phyloP scores from a whole-genome alignment of 2,329 filamentous ascomycete genomes.

The Aspergillus awamori region DNA sequence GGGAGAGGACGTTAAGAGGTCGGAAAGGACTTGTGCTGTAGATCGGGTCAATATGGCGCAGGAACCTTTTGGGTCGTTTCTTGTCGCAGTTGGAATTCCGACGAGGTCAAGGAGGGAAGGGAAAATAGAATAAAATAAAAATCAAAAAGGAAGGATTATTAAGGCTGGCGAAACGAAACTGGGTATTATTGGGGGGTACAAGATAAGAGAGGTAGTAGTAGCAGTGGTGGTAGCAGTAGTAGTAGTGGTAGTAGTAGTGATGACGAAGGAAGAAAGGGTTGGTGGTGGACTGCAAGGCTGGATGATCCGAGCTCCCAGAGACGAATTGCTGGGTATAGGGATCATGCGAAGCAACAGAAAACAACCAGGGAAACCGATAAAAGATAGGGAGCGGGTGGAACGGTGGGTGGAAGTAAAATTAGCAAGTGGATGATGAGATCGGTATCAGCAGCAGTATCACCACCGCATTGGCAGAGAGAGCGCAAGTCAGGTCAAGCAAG shows the following conservation, averaged over 20 bases:
- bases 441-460: conserved; percentile 18
- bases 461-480: conserved; percentile 1
- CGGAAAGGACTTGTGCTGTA: conserved; percentile 9
- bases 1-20: conserved; percentile 25
- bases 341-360: conserved; percentile 18
- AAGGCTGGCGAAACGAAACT: background rate
- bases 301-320: conserved; percentile 21
- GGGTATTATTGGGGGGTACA: background rate
- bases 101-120: background rate
- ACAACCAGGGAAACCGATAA: conserved; percentile 13
- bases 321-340: conserved; percentile 19
- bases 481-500: conserved; percentile 12
- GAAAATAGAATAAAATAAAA: background rate
- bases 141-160: background rate
- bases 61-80: background rate
- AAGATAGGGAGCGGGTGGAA: conserved; percentile 19
- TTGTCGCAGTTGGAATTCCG: background rate
- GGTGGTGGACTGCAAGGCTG: conserved; percentile 15
- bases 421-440: conserved; percentile 18
- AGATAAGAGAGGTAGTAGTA: background rate
- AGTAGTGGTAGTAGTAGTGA: background rate
- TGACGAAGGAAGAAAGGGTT: background rate
- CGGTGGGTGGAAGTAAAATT: conserved; percentile 17
- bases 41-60: conserved; percentile 12
- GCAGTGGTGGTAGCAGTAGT: too few relatives aligned